Conservation (phyloP, 176 grass and related monocot species). For the Oryza punctata region DNA sequence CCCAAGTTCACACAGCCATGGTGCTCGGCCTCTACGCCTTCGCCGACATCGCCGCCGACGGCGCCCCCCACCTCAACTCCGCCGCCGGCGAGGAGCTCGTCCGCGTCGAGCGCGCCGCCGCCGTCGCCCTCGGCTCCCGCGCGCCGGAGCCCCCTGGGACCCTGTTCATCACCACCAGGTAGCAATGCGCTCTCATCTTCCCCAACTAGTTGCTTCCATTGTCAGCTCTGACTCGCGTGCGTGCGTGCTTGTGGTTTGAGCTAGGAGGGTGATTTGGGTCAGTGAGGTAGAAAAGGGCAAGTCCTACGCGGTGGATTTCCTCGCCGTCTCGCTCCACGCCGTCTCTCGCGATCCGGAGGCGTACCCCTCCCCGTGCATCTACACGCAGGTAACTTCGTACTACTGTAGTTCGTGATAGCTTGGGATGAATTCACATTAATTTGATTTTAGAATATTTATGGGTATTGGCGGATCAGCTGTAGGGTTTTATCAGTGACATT, state of each 20-base stretch:
- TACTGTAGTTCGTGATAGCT: neutral
- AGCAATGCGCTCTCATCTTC: neutral
- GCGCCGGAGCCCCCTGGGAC: slow-evolving; percentile 50
- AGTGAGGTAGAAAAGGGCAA: slow-evolving; percentile 49
- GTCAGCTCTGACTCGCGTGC: neutral
- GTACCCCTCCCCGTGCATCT: slow-evolving; percentile 62
- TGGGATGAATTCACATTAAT: neutral
- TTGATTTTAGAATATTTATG: neutral
- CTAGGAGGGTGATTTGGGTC: slow-evolving; percentile 73
- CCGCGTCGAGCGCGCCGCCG: slow-evolving; percentile 48
- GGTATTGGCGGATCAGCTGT: neutral
- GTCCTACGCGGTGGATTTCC: slow-evolving; percentile 70
- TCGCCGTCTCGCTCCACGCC: slow-evolving; percentile 71
- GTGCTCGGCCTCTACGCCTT: slow-evolving; percentile 63
- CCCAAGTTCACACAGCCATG: slow-evolving; percentile 25
- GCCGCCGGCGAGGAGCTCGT: slow-evolving; percentile 60
- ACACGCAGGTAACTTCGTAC: slow-evolving; percentile 48
- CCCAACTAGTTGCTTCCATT: neutral
- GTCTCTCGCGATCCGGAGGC: slow-evolving; percentile 66
- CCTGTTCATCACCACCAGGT: slow-evolving; percentile 70
- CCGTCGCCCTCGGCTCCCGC: slow-evolving; percentile 49
- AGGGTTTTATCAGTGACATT: neutral
- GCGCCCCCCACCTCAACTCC: slow-evolving; percentile 45
- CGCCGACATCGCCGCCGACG: slow-evolving; percentile 40
- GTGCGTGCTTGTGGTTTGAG: neutral